phyloP scores from a whole-genome alignment of 2,329 filamentous ascomycete species.

The Stenocarpella maydis region DNA sequence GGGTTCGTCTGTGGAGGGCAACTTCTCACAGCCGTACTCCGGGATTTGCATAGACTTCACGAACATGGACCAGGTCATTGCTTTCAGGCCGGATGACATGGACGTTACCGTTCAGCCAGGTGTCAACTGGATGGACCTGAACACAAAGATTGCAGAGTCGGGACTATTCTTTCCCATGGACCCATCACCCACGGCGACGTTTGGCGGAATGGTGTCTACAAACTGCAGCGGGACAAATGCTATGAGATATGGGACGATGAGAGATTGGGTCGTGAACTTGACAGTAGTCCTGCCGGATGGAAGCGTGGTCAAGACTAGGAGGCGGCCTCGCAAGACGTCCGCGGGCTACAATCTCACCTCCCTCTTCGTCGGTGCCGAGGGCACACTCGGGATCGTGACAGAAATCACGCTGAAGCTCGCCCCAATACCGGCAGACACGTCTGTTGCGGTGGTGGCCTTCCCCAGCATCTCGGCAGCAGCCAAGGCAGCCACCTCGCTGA shows the following conservation, averaged over 20 bases:
- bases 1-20: constrained; percentile 76
- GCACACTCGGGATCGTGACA: constrained; percentile 75
- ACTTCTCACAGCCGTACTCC: constrained; percentile 72
- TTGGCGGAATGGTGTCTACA: constrained; percentile 71
- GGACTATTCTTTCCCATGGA: constrained; percentile 76
- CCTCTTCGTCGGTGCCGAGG: constrained; percentile 75
- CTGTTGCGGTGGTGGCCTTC: constrained; percentile 71
- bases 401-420: constrained; percentile 75
- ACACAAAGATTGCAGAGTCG: constrained; percentile 67
- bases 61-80: constrained; percentile 71
- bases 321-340: constrained; percentile 72
- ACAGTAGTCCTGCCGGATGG: constrained; percentile 77
- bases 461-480: constrained; percentile 68
- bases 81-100: constrained; percentile 72
- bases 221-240: constrained; percentile 71
- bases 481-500: constrained; percentile 68
- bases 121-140: constrained; percentile 73
- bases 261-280: constrained; percentile 76
- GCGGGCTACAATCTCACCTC: constrained; percentile 77
- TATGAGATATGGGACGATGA: constrained; percentile 76
- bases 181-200: constrained; percentile 67
- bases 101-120: constrained; percentile 76
- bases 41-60: constrained; percentile 76
- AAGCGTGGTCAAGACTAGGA: constrained; percentile 72
- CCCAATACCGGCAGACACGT: constrained; percentile 67